phyloP scores from a whole-genome alignment of 352 stramenopile genomes.

The Globisporangium nagaii region DNA sequence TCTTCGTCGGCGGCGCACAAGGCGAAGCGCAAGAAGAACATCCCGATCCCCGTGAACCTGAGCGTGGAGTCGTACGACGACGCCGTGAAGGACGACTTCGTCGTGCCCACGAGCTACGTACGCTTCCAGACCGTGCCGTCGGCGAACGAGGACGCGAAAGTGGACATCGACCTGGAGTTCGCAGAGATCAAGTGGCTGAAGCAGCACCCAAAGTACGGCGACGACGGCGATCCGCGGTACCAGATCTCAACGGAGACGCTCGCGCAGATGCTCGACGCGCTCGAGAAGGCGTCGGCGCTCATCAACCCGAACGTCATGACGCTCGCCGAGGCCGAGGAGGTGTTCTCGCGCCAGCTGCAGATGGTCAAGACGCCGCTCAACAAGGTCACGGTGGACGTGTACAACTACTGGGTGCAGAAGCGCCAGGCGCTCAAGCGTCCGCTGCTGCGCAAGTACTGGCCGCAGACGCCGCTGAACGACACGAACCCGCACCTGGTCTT shows the following conservation, averaged over 20 bases:
- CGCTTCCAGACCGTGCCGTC: slow-evolving; percentile 65
- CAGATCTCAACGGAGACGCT: slow-evolving; percentile 63
- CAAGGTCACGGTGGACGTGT: slow-evolving; percentile 76
- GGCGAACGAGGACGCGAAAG: slow-evolving; percentile 32
- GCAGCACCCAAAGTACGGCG: slow-evolving; percentile 77
- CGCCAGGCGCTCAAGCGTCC: slow-evolving; percentile 89
- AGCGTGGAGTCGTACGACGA: slow-evolving; percentile 60
- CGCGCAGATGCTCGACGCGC: slow-evolving; percentile 79
- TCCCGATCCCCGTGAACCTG: slow-evolving; percentile 80
- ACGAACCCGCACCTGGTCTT: slow-evolving; percentile 99
- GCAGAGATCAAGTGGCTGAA: slow-evolving; percentile 87
- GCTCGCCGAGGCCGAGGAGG: slow-evolving; percentile 62
- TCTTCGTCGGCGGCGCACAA: slow-evolving; percentile 17
- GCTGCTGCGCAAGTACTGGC: slow-evolving; percentile 94
- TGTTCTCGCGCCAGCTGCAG: slow-evolving; percentile 57
- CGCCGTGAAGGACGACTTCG: slow-evolving; percentile 61
- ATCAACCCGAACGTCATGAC: slow-evolving; percentile 79
- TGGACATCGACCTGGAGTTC: slow-evolving; percentile 76
- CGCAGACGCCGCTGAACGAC: slow-evolving; percentile 94
- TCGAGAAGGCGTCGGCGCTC: slow-evolving; percentile 80
- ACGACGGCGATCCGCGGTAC: slow-evolving; percentile 73
- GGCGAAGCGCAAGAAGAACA: slow-evolving; percentile 74
- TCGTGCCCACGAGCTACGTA: slow-evolving; percentile 77
- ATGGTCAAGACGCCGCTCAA: slow-evolving; percentile 74
- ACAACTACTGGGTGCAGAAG: slow-evolving; percentile 96